phyloP scores from a whole-genome alignment of 257 asterid species.

The Nicotiana sylvestris region DNA sequence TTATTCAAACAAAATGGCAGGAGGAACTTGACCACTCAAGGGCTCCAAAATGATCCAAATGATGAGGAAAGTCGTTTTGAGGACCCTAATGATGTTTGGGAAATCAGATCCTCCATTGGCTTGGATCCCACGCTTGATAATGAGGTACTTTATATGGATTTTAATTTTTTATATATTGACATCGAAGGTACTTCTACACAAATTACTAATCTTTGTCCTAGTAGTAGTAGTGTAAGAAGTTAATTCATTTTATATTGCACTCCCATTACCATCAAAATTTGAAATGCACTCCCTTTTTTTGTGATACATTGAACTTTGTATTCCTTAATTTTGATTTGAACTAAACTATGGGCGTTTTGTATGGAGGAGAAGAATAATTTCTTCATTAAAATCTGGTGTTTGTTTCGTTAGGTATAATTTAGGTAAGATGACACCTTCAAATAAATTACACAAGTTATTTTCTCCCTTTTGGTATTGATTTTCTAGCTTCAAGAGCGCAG shows the following conservation, averaged over 20 bases:
- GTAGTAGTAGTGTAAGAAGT: not conserved
- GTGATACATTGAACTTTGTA: not conserved
- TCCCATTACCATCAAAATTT: not conserved
- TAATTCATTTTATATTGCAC: not conserved
- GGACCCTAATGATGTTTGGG: constrained; percentile 4
- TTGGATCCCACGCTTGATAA: constrained; percentile 18
- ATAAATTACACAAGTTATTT: not conserved
- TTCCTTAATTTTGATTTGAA: not conserved
- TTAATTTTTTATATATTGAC: no score
- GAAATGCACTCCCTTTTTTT: not conserved
- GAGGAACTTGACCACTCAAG: not conserved
- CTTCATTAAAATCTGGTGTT: not conserved
- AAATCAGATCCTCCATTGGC: constrained; percentile 19
- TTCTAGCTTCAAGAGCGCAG: not conserved
- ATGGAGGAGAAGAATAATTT: not conserved
- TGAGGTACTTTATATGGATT: not conserved
- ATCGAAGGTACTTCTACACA: no score
- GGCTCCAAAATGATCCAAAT: not conserved
- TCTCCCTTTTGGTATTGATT: not conserved
- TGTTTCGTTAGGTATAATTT: not conserved
- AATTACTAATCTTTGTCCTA: no score
- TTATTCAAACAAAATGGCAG: constrained; percentile 12
- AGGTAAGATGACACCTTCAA: not conserved
- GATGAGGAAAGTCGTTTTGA: not conserved
- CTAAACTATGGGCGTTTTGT: not conserved